Evolutionary conservation across 495 filamentous ascomycete genomes (phyloP).

Genomic region (Copromyces sp.): DNA sequence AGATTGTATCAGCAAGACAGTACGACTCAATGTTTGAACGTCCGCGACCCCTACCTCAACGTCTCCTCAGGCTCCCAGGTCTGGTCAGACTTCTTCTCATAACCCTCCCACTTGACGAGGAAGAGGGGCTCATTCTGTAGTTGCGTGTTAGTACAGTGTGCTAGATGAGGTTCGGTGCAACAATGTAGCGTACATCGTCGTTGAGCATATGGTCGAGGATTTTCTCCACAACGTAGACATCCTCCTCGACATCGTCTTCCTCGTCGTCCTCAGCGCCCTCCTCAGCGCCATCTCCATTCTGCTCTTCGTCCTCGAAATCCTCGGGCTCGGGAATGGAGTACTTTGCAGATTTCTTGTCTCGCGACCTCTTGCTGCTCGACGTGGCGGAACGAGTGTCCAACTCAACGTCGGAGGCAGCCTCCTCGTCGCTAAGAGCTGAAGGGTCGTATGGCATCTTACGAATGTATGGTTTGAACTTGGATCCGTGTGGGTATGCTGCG

Average conservation of each 20-base stretch:
- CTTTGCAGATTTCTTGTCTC: slow-evolving; percentile 10
- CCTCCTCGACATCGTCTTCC: slow-evolving; percentile 31
- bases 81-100: slow-evolving; percentile 45
- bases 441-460: not conserved
- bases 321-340: slow-evolving; percentile 9
- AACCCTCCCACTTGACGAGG: slow-evolving; percentile 54
- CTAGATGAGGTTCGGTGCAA: not conserved
- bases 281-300: slow-evolving; percentile 13
- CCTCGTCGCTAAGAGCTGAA: slow-evolving; percentile 33
- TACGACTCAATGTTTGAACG: not conserved
- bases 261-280: slow-evolving; percentile 28
- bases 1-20: slow-evolving; percentile 1
- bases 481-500: too few species aligned
- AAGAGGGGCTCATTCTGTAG: slow-evolving; percentile 34
- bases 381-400: slow-evolving; percentile 3
- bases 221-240: slow-evolving; percentile 44
- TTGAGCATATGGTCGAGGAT: slow-evolving; percentile 44
- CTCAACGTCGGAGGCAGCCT: slow-evolving; percentile 23
- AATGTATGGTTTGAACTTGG: not conserved
- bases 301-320: slow-evolving; percentile 15
- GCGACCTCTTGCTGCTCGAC: slow-evolving; percentile 11
- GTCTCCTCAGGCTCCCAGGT: slow-evolving; percentile 56
- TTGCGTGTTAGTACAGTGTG: not conserved
- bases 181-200: slow-evolving; percentile 29
- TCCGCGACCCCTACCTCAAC: slow-evolving; percentile 30